Conservation (phyloP, 1,284 basidiomycete species). For the Flammula alnicola region DNA sequence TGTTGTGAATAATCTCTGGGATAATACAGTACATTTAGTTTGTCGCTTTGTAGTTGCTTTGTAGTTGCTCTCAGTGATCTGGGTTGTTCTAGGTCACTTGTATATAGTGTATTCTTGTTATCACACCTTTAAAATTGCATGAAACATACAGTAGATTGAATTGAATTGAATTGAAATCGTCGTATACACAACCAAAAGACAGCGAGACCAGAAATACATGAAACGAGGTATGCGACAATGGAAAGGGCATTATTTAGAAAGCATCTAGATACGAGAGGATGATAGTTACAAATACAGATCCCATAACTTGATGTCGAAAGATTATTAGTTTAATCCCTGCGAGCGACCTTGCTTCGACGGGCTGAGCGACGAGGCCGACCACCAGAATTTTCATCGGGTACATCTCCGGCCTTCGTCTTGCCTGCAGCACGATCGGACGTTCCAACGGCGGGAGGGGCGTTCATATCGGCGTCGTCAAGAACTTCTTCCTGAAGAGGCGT, state of each 20-base stretch:
- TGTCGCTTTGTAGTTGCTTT: no score
- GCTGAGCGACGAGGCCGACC: conserved; percentile 15
- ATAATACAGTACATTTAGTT: no score
- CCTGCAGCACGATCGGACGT: neutral
- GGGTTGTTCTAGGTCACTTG: no score
- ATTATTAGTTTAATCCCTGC: conserved; percentile 12
- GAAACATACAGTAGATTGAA: neutral
- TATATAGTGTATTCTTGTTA: neutral
- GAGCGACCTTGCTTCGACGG: conserved; percentile 18
- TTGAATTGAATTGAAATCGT: no score
- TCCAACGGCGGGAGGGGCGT: conserved; percentile 1
- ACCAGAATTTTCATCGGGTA: neutral
- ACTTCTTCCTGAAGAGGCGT: conserved; percentile 44
- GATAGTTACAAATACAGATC: no score
- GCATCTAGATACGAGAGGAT: no score
- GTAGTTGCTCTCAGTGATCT: no score
- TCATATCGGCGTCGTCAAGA: no score
- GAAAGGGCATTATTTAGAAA: no score
- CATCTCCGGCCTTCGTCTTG: neutral
- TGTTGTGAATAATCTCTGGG: no score
- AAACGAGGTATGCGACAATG: no score
- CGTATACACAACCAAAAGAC: no score
- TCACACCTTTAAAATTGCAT: neutral
- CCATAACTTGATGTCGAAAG: neutral
- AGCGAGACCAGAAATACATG: conserved; percentile 1